These are phyloP conservation scores for Rhypophila decipiens DNA, from an alignment of 495 filamentous ascomycete species.

Conservation along the genomic window DNA sequence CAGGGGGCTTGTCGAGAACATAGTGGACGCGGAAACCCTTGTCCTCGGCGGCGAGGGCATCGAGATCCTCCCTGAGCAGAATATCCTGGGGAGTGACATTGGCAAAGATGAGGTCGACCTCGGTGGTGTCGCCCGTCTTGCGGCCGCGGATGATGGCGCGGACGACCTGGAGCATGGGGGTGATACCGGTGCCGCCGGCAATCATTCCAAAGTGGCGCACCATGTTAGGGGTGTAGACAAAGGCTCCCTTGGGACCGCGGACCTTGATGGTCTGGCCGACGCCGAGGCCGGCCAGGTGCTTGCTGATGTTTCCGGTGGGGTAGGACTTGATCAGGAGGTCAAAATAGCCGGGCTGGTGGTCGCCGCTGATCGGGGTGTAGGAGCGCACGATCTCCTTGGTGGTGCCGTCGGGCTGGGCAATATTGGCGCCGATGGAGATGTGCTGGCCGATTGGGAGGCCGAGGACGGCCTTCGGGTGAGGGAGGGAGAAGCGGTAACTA, in stretches of 20 bases:
- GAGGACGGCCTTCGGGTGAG: slow-evolving; percentile 69
- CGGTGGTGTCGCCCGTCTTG: slow-evolving; percentile 70
- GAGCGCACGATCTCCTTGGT: slow-evolving; percentile 88
- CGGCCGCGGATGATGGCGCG: slow-evolving; percentile 82
- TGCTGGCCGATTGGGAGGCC: slow-evolving; percentile 97
- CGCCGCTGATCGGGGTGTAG: slow-evolving; percentile 93
- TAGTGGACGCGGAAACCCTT: slow-evolving; percentile 80
- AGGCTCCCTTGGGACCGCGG: slow-evolving; percentile 88
- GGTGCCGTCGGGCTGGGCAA: slow-evolving; percentile 55
- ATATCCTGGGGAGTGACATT: slow-evolving; percentile 94
- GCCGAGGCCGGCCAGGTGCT: slow-evolving; percentile 73
- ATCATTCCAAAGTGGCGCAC: slow-evolving; percentile 95
- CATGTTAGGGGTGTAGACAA: slow-evolving; percentile 94
- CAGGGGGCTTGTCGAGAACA: slow-evolving; percentile 92
- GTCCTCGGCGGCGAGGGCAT: slow-evolving; percentile 69
- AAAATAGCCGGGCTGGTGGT: slow-evolving; percentile 88
- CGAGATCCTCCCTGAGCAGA: slow-evolving; percentile 83
- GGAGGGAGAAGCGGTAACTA: slow-evolving; percentile 86
- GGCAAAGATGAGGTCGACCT: slow-evolving; percentile 92
- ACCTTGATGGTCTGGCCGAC: slow-evolving; percentile 86
- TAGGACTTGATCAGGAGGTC: slow-evolving; percentile 97
- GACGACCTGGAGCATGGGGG: slow-evolving; percentile 94
- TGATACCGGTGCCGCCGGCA: slow-evolving; percentile 95
- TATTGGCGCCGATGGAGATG: slow-evolving; percentile 84
- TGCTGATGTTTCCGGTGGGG: slow-evolving; percentile 91